These are phyloP conservation scores for Pachyrhizus erosus DNA, from an alignment of 306 rosid genomes.

Conservation along the genomic window DNA sequence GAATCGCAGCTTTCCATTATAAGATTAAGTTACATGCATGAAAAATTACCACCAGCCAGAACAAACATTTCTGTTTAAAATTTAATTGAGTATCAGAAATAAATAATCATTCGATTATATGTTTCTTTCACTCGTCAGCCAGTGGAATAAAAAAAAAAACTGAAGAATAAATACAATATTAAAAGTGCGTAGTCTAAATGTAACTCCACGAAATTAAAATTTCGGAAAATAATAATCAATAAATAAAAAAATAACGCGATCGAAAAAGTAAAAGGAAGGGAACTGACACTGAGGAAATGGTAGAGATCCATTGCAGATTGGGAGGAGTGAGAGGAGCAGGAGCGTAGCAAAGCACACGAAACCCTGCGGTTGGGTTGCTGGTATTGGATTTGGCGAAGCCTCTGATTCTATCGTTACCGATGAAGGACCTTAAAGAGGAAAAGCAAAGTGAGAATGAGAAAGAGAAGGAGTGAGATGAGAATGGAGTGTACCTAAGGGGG, in stretches of 20 bases:
- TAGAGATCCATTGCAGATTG: slow-evolving; percentile 69
- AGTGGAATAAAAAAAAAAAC: not conserved
- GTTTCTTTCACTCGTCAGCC: not conserved
- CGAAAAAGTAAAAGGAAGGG: not conserved
- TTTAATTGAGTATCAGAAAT: not conserved
- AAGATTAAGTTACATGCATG: not conserved
- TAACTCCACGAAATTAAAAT: too few species aligned
- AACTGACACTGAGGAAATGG: slow-evolving; percentile 65
- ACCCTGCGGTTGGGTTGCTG: slow-evolving; percentile 30
- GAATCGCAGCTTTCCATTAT: not conserved
- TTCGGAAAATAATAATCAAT: not conserved
- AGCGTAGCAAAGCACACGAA: slow-evolving; percentile 59
- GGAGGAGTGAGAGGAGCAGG: slow-evolving; percentile 59
- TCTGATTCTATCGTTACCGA: slow-evolving; percentile 37
- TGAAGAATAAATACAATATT: not conserved
- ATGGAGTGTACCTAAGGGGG: slow-evolving; percentile 19
- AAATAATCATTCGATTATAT: not conserved
- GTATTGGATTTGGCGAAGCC: slow-evolving; percentile 32
- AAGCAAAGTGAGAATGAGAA: not conserved
- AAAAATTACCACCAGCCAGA: slow-evolving; percentile 14
- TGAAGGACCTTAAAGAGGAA: slow-evolving; percentile 51
- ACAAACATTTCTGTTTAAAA: not conserved
- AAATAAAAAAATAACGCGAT: not conserved
- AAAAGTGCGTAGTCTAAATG: too few species aligned
- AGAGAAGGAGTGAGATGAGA: not conserved